Evolutionary conservation across 352 stramenopile genomes (phyloP).

Genomic region (Hyaloperonospora brassicae): DNA sequence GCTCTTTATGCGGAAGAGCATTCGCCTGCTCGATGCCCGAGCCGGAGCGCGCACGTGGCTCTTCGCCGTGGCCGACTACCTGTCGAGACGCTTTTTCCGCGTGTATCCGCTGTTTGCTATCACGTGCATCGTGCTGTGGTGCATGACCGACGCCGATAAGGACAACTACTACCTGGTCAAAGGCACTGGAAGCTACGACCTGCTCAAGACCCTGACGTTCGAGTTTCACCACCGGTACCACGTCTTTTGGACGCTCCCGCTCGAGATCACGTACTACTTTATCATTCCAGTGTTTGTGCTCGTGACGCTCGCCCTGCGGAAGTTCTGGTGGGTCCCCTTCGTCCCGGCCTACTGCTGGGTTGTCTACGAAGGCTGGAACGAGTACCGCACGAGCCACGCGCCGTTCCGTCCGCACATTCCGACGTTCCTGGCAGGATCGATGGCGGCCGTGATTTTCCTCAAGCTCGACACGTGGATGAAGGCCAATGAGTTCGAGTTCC

Average conservation of each 20-base stretch:
- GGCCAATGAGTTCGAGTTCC: slow-evolving; percentile 25
- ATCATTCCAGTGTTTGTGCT: slow-evolving; percentile 37
- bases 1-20: slow-evolving; percentile 45
- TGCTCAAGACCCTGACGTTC: slow-evolving; percentile 38
- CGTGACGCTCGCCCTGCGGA: slow-evolving; percentile 13
- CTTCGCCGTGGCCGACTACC: slow-evolving; percentile 35
- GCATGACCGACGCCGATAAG: slow-evolving; percentile 25
- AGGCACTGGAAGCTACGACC: slow-evolving; percentile 19
- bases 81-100: slow-evolving; percentile 34
- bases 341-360: slow-evolving; percentile 27
- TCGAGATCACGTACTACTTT: slow-evolving; percentile 50
- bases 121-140: slow-evolving; percentile 27
- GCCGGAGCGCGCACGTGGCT: slow-evolving; percentile 26
- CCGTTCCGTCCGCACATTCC: slow-evolving; percentile 20
- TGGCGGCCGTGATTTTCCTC: slow-evolving; percentile 32
- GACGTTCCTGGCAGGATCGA: slow-evolving; percentile 36
- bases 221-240: slow-evolving; percentile 34
- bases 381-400: slow-evolving; percentile 23
- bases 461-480: slow-evolving; percentile 26
- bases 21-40: slow-evolving; percentile 19
- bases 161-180: slow-evolving; percentile 28
- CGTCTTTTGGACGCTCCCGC: slow-evolving; percentile 44
- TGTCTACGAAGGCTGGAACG: slow-evolving; percentile 20
- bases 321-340: slow-evolving; percentile 31
- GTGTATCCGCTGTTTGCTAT: slow-evolving; percentile 43